Base-by-base conservation (phyloP, 768 basidiomycete species). In the Podaxis mareebaensis region DNA sequence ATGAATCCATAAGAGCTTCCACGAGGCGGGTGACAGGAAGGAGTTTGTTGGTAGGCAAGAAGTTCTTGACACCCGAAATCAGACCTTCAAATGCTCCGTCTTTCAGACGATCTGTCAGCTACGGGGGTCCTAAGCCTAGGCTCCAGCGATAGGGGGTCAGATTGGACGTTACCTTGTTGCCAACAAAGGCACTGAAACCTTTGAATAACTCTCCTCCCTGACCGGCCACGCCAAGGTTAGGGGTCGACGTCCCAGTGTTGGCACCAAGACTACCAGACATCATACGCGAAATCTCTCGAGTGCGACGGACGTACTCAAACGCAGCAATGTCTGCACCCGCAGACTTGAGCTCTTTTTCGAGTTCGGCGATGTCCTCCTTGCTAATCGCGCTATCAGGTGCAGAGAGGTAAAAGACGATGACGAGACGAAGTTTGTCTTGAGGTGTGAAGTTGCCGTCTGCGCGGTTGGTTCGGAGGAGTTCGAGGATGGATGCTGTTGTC, bases 1-100 rank as follows among this genome's bases (percentile, higher is more conserved):
- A 89, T 0, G 97, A 96, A 72, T 99, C 97, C 96, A 99, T 99
- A 30, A 99, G 81, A 22, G 97, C 96, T 71, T 99, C 97, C 1
- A 92, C 89, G 36, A 99, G 81, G 11, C 97, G 89, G 0, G 97
- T 98, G 52, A 96, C 87, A 11, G 94, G 90, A 54, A 97, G 84
- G 42, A 97, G 85, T 76, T 99, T 96, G 73, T 95, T 93, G 2
- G 93, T 90, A 0, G 97, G 97, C 17, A 99, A 77, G 81, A 99
- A 95, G 77, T 97, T 98, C 74, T 96, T 97, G 69, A 99, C 97
- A 42, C 96, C 96, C 0, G 95, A 96, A 66, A 99, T 93, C 15
- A 99, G 81, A 73, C 96, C 96, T 73, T 99, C 96, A 36, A 99
- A 82, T n/a, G 95, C 95, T 39, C 95, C 93, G 71, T 97, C 96